phyloP scores from a whole-genome alignment of 2,329 filamentous ascomycete species.

The Elsinoe batatas region DNA sequence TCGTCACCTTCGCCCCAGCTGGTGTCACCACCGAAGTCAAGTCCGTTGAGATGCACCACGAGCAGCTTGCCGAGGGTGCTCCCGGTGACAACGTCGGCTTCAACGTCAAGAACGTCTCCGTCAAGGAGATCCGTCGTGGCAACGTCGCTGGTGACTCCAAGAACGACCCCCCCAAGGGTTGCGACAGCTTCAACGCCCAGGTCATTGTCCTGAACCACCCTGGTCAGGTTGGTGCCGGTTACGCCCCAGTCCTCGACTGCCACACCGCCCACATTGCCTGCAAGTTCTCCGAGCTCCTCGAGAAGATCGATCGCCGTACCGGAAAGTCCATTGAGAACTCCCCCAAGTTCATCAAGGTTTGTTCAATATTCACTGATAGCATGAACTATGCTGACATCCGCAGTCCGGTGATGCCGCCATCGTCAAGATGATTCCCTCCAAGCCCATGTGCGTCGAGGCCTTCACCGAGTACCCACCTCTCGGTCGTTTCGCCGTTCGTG shows the following conservation, averaged over 20 bases:
- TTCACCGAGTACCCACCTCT: constrained; percentile 99
- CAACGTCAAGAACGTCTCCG: constrained; percentile 99
- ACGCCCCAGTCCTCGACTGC: constrained; percentile 98
- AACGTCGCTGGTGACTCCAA: constrained; percentile 99
- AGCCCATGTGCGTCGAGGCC: constrained; percentile 99
- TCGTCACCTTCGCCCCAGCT: constrained; percentile 97
- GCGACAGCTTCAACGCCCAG: constrained; percentile 96
- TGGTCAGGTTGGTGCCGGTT: constrained; percentile 97
- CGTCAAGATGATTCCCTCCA: constrained; percentile 99
- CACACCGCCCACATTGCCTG: constrained; percentile 99
- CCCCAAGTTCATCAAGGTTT: constrained; percentile 94
- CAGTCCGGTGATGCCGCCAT: constrained; percentile 96
- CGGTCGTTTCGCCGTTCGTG: constrained; percentile 99
- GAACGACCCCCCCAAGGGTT: constrained; percentile 88
- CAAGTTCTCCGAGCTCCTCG: constrained; percentile 98
- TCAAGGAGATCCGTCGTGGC: constrained; percentile 99
- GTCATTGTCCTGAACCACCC: constrained; percentile 99
- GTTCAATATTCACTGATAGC: too few species aligned
- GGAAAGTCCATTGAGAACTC: constrained; percentile 86
- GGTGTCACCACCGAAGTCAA: constrained; percentile 99
- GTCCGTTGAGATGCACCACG: constrained; percentile 99
- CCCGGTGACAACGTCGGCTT: constrained; percentile 99
- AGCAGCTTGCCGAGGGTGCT: constrained; percentile 89
- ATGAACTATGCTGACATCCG: too few species aligned
- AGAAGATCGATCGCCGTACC: constrained; percentile 99